Evolutionary conservation across 805 yeast species (phyloP).

Genomic region (Wickerhamiella lipophila): DNA sequence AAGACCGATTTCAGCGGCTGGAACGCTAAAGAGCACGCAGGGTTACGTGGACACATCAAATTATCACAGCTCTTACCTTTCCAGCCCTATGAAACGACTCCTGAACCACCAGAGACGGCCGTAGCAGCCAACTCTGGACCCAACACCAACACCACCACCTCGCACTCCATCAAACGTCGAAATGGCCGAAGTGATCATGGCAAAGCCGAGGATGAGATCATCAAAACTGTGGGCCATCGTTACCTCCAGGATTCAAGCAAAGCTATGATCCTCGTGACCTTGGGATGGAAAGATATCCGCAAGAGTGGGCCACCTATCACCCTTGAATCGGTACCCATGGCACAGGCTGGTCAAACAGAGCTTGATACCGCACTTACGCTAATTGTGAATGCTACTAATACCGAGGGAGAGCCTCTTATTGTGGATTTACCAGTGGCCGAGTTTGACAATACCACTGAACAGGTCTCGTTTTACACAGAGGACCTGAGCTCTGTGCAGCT

Average conservation of each 20-base stretch:
- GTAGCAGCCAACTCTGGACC: not conserved
- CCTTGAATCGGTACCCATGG: conserved; percentile 59
- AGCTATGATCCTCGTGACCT: conserved; percentile 61
- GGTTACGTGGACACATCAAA: conserved; percentile 70
- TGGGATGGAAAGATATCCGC: conserved; percentile 76
- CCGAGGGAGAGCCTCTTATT: conserved; percentile 42
- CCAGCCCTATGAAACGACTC: conserved; percentile 9
- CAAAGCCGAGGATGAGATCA: conserved; percentile 32
- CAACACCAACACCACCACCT: too few relatives aligned
- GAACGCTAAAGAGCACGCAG: conserved; percentile 97
- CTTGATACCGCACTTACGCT: conserved; percentile 79
- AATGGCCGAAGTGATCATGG: conserved; percentile 6
- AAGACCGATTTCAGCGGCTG: conserved; percentile 76
- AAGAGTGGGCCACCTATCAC: conserved; percentile 46
- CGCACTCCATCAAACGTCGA: not conserved
- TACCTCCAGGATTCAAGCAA: conserved; percentile 47
- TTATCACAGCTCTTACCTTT: conserved; percentile 46
- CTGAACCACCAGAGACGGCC: conserved; percentile 23
- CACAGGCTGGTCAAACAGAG: conserved; percentile 68
- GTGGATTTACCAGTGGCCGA: conserved; percentile 78
- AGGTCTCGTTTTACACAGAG: conserved; percentile 57
- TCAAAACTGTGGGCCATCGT: conserved; percentile 77
- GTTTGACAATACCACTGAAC: conserved; percentile 45
- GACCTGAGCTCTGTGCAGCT: conserved; percentile 34
- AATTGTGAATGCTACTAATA: conserved; percentile 38